Evolutionary conservation across 768 basidiomycete genomes (phyloP), one percentile per base, ranked within the genome.

Genomic region (Xerocomellus dryophilus): DNA sequence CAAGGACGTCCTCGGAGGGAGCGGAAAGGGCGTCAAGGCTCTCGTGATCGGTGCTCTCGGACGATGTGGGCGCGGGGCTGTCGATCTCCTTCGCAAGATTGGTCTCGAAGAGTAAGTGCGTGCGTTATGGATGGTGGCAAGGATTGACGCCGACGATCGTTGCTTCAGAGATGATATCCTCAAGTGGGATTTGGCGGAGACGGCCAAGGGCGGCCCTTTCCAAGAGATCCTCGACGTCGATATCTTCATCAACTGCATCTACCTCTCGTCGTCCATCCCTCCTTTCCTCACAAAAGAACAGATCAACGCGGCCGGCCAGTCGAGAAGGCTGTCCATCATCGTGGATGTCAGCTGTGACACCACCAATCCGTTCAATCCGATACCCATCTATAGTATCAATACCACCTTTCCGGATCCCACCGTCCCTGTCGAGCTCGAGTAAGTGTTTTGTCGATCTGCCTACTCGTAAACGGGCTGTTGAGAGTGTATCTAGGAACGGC

Each of bases 311-410:
- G 90, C 89, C 12, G 93, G 94, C 23, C 72, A 75, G 50, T 62
- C 73, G 17, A 79, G 97, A 55, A 77, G 79, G 52, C 72, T 99
- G 55, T 78, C 83, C 21, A 85, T 95, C 27, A 84, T 98, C 43
- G 97, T 98, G 23, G 97, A 99, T 63, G 97, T 99, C 63, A 96
- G 93, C 69, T 99, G 97, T 76, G 97, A 99, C 71, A 98, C 96
- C 21, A 98, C 94, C 50, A 99, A 99, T 72, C 95, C 97, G 15
- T 88, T 88, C 81, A 99, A 98, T 71, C 97, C 97, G 1, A 89
- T 98, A 61, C 97, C 97, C 9, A 87, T 99, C 56, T 99, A 99
- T 75, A 77, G 67, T 51, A 81, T 94, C 74, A 98, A 97, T 74
- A 98, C 96, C 20, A 94, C 92, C 0, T 98, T 98, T 70, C 81